Evolutionary conservation across 306 rosid genomes (phyloP).

Genomic region (Prunus kanzakura): DNA sequence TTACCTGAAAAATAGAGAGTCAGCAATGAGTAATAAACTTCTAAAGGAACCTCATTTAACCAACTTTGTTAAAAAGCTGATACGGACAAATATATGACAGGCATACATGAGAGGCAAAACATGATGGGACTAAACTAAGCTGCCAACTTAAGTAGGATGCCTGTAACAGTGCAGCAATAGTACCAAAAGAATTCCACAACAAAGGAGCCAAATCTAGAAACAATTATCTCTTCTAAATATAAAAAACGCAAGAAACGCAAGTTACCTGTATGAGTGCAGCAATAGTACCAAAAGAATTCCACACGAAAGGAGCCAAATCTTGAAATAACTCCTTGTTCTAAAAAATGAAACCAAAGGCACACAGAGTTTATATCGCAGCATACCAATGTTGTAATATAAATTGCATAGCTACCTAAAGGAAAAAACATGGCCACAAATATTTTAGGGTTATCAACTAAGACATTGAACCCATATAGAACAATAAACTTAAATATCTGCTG

Average conservation of each 20-base stretch:
- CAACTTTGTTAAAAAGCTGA: background rate
- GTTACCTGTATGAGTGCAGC: slow-evolving; percentile 28
- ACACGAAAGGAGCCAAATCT: slow-evolving; percentile 41
- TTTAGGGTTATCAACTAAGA: slow-evolving; percentile 3
- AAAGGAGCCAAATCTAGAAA: slow-evolving; percentile 95
- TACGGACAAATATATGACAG: background rate
- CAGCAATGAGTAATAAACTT: background rate
- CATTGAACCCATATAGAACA: background rate
- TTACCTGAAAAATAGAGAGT: background rate
- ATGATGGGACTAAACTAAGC: background rate
- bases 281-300: slow-evolving; percentile 38
- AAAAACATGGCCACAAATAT: slow-evolving; percentile 1
- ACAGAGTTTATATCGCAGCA: slow-evolving; percentile 14
- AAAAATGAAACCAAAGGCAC: slow-evolving; percentile 27
- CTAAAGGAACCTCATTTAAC: background rate
- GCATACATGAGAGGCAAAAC: background rate
- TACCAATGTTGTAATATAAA: slow-evolving; percentile 6
- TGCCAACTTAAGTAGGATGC: slow-evolving; percentile 29
- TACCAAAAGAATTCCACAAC: slow-evolving; percentile 92
- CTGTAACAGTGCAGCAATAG: slow-evolving; percentile 88
- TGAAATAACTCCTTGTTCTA: slow-evolving; percentile 34
- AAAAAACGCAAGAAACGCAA: slow-evolving; percentile 19
- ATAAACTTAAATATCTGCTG: background rate
- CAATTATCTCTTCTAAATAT: slow-evolving; percentile 75
- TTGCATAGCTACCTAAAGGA: slow-evolving; percentile 9